A percentile compares a stretch with the other conserved stretches of the same genome.
phyloP scores from a whole-genome alignment of 208 protist species.

The Vickermania ingenoplastis region DNA sequence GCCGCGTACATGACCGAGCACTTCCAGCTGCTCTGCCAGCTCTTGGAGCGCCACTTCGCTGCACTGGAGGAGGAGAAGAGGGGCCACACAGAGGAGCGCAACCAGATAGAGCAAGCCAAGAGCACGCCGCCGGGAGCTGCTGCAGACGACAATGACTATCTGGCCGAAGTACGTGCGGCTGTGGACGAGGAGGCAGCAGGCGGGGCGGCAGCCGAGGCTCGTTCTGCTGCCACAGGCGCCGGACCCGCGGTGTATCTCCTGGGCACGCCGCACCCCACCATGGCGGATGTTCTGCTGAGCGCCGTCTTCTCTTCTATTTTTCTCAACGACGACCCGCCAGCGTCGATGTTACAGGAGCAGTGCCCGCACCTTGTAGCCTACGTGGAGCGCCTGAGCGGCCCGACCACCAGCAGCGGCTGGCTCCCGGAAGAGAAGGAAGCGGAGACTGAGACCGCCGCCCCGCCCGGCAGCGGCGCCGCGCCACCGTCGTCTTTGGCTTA shows the following conservation, averaged over 20 bases:
- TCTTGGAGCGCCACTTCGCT: slow-evolving; percentile 61
- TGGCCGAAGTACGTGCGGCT: too few relatives aligned
- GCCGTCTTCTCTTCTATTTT: slow-evolving; percentile 70
- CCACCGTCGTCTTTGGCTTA: slow-evolving; percentile 13
- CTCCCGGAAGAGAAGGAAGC: background rate
- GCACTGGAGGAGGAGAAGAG: slow-evolving; percentile 9
- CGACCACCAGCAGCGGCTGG: slow-evolving; percentile 5
- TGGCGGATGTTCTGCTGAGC: slow-evolving; percentile 74
- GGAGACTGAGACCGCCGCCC: slow-evolving; percentile 1
- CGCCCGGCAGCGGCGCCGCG: background rate
- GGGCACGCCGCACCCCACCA: slow-evolving; percentile 70
- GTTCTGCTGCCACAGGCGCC: too few relatives aligned
- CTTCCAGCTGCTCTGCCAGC: slow-evolving; percentile 59
- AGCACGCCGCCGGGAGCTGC: too few relatives aligned
- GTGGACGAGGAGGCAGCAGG: background rate
- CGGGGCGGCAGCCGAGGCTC: background rate
- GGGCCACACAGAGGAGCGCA: too few relatives aligned
- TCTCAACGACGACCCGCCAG: slow-evolving; percentile 68
- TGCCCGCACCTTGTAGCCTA: slow-evolving; percentile 65
- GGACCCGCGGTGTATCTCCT: slow-evolving; percentile 55
- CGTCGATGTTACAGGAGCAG: slow-evolving; percentile 36
- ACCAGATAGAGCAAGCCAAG: too few relatives aligned
- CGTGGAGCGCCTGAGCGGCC: slow-evolving; percentile 70
- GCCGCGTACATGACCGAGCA: slow-evolving; percentile 73
- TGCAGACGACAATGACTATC: too few relatives aligned